phyloP scores from a whole-genome alignment of 2,329 filamentous ascomycete genomes.

The Venturia aucupariae region DNA sequence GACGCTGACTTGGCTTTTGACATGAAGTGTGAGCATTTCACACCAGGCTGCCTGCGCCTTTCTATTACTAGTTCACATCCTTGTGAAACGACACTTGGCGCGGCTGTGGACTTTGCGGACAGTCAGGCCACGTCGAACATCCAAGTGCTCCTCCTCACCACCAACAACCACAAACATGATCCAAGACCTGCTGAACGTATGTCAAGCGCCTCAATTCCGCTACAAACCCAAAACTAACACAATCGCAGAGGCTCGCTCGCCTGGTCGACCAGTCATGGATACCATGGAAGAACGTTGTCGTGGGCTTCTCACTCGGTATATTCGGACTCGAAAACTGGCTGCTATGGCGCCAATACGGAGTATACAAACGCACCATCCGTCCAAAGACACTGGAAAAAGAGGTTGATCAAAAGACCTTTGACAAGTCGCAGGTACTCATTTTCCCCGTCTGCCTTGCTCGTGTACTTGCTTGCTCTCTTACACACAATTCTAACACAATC shows the following conservation, averaged over 20 bases:
- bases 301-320: conserved; percentile 88
- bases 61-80: background rate
- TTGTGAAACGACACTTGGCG: conserved; percentile 3
- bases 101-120: conserved; percentile 2
- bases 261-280: conserved; percentile 86
- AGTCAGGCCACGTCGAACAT: background rate
- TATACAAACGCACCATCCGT: conserved; percentile 68
- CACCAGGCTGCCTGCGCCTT: background rate
- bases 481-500: conserved; percentile 1
- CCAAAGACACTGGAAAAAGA: conserved; percentile 84
- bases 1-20: too few species aligned
- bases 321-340: conserved; percentile 86
- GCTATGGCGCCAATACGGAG: conserved; percentile 78
- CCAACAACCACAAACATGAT: conserved; percentile 14
- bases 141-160: background rate
- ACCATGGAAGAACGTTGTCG: conserved; percentile 94
- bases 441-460: background rate
- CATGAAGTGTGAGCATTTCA: background rate
- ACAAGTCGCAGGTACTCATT: conserved; percentile 68
- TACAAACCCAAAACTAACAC: background rate
- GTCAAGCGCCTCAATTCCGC: background rate
- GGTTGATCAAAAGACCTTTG: conserved; percentile 80
- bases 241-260: conserved; percentile 57
- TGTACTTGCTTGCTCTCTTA: background rate
- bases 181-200: conserved; percentile 12